Percentiles rank a stretch among this genome's conserved stretches.
Evolutionary conservation across 2,329 filamentous ascomycete genomes (phyloP).

Genomic region (Elsinoe arachidis): DNA sequence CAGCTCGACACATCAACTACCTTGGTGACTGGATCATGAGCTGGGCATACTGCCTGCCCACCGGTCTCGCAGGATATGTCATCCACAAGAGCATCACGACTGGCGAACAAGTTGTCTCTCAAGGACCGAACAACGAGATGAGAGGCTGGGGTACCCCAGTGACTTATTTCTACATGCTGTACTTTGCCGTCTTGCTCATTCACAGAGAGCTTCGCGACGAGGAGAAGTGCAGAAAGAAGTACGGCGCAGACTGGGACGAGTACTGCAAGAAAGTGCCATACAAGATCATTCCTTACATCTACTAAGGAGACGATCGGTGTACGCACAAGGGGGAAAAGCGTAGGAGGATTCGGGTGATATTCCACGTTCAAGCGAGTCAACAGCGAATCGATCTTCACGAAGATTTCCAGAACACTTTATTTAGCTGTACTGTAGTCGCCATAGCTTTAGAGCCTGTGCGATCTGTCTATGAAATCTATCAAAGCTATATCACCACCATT

Average conservation of each 20-base stretch:
- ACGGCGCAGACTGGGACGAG: conserved; percentile 82
- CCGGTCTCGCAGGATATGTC: conserved; percentile 72
- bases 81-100: conserved; percentile 54
- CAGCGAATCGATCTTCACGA: background rate
- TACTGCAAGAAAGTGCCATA: conserved; percentile 77
- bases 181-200: conserved; percentile 78
- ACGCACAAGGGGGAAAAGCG: background rate
- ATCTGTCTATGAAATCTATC: no score
- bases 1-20: conserved; percentile 90
- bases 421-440: conserved; percentile 22
- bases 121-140: conserved; percentile 41
- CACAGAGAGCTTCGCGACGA: conserved; percentile 84
- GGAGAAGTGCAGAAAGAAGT: conserved; percentile 83
- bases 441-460: background rate
- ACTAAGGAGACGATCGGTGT: conserved; percentile 41
- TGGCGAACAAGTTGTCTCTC: conserved; percentile 50
- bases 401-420: background rate
- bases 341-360: background rate
- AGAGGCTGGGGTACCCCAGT: conserved; percentile 78
- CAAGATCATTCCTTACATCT: conserved; percentile 76
- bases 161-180: conserved; percentile 90
- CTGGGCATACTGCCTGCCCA: conserved; percentile 84
- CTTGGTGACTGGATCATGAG: conserved; percentile 90
- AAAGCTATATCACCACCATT: no score
- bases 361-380: background rate